A percentile compares a stretch with the other conserved stretches of the same genome.
phyloP scores from a whole-genome alignment of 192 early-diverging fungal species.

The Coemansia sp. region DNA sequence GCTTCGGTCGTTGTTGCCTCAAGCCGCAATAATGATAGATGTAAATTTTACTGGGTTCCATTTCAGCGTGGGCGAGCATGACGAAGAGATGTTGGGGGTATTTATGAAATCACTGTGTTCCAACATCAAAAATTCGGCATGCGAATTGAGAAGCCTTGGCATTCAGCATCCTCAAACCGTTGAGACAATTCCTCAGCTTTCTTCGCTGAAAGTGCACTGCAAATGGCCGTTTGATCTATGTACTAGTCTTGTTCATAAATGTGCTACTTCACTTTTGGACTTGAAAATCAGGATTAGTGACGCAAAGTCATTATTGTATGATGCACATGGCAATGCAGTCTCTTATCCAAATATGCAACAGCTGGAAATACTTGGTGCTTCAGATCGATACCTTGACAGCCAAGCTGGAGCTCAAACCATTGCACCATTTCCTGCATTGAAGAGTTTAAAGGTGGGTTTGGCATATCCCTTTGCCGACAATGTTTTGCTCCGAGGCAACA shows the following conservation, averaged over 20 bases:
- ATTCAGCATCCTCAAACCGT: too few relatives aligned
- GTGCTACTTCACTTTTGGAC: neutral
- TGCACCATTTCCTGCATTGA: constrained; percentile 1
- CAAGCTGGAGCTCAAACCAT: neutral
- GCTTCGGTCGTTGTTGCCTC: neutral
- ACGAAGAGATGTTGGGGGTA: neutral
- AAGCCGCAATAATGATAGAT: neutral
- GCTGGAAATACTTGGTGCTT: neutral
- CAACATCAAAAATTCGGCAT: too few relatives aligned
- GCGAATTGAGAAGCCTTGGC: too few relatives aligned
- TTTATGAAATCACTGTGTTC: neutral
- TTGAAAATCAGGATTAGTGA: neutral
- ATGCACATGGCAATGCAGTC: neutral
- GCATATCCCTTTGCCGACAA: constrained; percentile 5
- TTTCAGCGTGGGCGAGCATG: neutral
- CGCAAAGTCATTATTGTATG: neutral
- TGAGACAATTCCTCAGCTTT: too few relatives aligned
- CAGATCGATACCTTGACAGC: too few relatives aligned
- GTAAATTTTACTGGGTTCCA: neutral
- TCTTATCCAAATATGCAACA: constrained; percentile 2
- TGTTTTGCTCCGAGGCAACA: constrained; percentile 10
- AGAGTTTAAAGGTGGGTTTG: neutral
- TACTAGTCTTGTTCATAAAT: neutral
- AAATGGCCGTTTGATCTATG: neutral
- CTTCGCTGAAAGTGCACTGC: too few relatives aligned